A percentile compares a stretch with the other conserved stretches of the same genome.
Evolutionary conservation across 2,329 filamentous ascomycete species (phyloP).

Genomic region (Hyphodiscus sp.): DNA sequence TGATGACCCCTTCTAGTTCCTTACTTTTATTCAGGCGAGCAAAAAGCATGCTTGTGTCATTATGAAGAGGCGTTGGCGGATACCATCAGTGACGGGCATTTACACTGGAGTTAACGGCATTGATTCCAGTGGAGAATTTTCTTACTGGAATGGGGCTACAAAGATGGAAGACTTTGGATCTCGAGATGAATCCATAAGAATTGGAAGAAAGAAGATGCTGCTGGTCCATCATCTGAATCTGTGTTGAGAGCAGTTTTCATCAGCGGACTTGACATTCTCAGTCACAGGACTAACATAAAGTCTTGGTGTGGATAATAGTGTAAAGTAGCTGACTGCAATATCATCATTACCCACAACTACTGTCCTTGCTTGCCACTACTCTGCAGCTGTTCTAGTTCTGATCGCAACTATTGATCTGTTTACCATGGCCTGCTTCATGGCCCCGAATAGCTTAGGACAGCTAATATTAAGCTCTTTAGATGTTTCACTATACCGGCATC

Average conservation of each 20-base stretch:
- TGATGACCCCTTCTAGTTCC: conserved; percentile 15
- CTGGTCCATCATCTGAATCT: not conserved
- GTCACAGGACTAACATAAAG: not conserved
- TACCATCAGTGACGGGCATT: conserved; percentile 17
- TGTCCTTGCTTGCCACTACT: not conserved
- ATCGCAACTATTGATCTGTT: not conserved
- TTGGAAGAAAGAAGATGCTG: not conserved
- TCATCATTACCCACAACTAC: conserved; percentile 1
- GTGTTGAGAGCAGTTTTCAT: not conserved
- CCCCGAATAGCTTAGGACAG: not conserved
- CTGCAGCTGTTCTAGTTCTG: not conserved
- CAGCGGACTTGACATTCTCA: not conserved
- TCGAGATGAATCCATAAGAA: not conserved
- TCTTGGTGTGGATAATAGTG: conserved; percentile 6
- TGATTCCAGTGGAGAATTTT: not conserved
- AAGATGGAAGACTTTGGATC: not conserved
- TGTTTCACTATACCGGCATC: not conserved
- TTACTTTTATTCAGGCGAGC: conserved; percentile 2
- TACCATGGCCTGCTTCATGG: not conserved
- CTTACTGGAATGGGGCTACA: not conserved
- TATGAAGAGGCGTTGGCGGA: conserved; percentile 12
- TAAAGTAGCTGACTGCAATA: conserved; percentile 16
- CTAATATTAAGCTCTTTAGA: not conserved
- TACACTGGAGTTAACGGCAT: conserved; percentile 18
- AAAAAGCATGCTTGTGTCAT: conserved; percentile 4